Evolutionary conservation across 805 yeast species (phyloP).

Genomic region (Pichia heedii): DNA sequence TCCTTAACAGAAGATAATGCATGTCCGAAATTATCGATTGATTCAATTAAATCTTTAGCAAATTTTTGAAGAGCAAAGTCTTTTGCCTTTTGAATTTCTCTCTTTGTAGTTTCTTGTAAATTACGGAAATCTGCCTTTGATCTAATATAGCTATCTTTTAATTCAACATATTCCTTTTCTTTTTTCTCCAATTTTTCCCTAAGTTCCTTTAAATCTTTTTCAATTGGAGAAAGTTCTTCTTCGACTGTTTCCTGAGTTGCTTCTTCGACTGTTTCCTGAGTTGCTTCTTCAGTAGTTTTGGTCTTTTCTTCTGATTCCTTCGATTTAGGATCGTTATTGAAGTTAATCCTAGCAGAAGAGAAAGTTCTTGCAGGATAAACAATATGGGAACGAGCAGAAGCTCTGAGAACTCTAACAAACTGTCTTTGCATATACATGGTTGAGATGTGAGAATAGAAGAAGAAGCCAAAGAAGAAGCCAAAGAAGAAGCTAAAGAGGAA

Average conservation of each 20-base stretch:
- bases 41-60: conserved; percentile 81
- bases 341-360: conserved; percentile 14
- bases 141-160: conserved; percentile 75
- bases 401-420: conserved; percentile 15
- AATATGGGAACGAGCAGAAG: conserved; percentile 4
- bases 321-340: conserved; percentile 22
- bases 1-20: conserved; percentile 67
- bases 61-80: conserved; percentile 90
- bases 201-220: conserved; percentile 31
- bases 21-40: conserved; percentile 83
- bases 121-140: conserved; percentile 89
- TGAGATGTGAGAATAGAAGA: not conserved
- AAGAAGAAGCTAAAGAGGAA: too few species aligned
- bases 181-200: conserved; percentile 48
- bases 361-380: conserved; percentile 18
- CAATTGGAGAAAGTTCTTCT: conserved; percentile 20
- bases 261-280: not conserved
- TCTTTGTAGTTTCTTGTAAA: conserved; percentile 81
- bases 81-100: conserved; percentile 77
- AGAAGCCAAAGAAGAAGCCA: not conserved
- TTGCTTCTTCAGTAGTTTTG: conserved; percentile 7
- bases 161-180: conserved; percentile 66
- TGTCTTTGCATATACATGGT: conserved; percentile 22
- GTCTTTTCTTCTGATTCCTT: conserved; percentile 5
- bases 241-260: conserved; percentile 12